Percentiles rank a stretch among this genome's conserved stretches.
These are phyloP conservation scores for Claviceps pazoutovae DNA, from an alignment of 2,329 filamentous ascomycete species.

Conservation along the genomic window DNA sequence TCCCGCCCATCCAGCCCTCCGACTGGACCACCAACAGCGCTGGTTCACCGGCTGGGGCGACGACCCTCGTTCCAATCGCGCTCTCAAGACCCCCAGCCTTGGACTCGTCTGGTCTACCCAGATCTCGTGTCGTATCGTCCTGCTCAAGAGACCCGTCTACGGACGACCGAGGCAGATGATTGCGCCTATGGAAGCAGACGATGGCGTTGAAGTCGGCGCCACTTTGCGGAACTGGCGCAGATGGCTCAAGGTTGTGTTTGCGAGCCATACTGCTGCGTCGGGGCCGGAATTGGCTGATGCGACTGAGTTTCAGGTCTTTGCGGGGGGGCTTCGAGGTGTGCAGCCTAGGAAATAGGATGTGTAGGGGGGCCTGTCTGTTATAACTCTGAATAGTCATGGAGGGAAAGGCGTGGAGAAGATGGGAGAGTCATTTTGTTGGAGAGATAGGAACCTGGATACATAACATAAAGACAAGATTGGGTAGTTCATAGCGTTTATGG, in stretches of 20 bases:
- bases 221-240: conserved; percentile 50
- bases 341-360: background rate
- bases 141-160: conserved; percentile 57
- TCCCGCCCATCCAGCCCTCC: conserved; percentile 39
- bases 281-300: conserved; percentile 34
- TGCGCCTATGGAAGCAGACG: conserved; percentile 23
- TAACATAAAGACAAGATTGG: too few species aligned
- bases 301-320: conserved; percentile 62
- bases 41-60: conserved; percentile 97
- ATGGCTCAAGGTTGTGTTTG: conserved; percentile 83
- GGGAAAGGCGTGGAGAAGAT: too few species aligned
- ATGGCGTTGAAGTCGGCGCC: conserved; percentile 26
- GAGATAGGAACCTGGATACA: too few species aligned
- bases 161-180: conserved; percentile 22
- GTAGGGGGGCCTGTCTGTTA: too few species aligned
- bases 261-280: conserved; percentile 52
- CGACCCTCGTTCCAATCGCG: conserved; percentile 30
- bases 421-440: too few species aligned
- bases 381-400: too few species aligned
- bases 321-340: conserved; percentile 41
- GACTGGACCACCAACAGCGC: conserved; percentile 77
- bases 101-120: conserved; percentile 88
- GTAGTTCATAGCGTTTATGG: too few species aligned
- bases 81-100: conserved; percentile 69
- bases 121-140: conserved; percentile 65